Evolutionary conservation across 495 filamentous ascomycete genomes (phyloP), one percentile per base, ranked within the genome.

Genomic region (Echria macrotheca): DNA sequence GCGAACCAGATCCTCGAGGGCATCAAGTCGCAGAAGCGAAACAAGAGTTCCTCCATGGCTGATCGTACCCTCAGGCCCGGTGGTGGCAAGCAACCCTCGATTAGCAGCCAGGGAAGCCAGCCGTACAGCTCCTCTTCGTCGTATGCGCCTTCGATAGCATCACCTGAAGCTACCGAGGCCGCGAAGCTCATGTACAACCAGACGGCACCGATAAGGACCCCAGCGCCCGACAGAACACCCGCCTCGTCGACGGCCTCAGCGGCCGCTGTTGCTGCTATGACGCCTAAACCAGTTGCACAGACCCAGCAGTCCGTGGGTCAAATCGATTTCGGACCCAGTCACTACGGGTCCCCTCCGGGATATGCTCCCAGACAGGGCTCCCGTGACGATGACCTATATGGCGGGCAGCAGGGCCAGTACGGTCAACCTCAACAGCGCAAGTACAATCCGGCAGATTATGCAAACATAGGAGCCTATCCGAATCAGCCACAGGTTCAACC

Each of bases 1-100:
- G 93, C 93, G 24, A 99, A 96, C 63, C 82, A 95, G 62, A 96
- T 98, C 49, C 72, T 97, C 15, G 75, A 78, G 33, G 80, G 83
- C 36, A 83, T 86, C 45, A 72, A 79, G 54, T 70, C 75, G 26
- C 69, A 77, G 54, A 83, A 82, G 65, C 73, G 73, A 54, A 66
- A 66, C 14, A 72, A 70, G 52, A 58, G 49, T 1, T 63, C 80
- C 45, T 73, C 78, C 31, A 63, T 89, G 68, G 84, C 72, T 54
- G 75, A 76, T 18, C 77, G 79, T 54, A 87, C 85, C 4, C 67
- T 95, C 44, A 78, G 89, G 49, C 74, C 76, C 36, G n/a, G n/a
- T n/a, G 72, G 72, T 21, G 66, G 62, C 49, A 69, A 67, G 52
- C 58, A 66, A 41, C 59, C 70, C 17, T 59, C 73, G 3, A 53